These are phyloP conservation scores for Podila clonocystis DNA, from an alignment of 192 early-diverging fungal species.

Conservation along the genomic window DNA sequence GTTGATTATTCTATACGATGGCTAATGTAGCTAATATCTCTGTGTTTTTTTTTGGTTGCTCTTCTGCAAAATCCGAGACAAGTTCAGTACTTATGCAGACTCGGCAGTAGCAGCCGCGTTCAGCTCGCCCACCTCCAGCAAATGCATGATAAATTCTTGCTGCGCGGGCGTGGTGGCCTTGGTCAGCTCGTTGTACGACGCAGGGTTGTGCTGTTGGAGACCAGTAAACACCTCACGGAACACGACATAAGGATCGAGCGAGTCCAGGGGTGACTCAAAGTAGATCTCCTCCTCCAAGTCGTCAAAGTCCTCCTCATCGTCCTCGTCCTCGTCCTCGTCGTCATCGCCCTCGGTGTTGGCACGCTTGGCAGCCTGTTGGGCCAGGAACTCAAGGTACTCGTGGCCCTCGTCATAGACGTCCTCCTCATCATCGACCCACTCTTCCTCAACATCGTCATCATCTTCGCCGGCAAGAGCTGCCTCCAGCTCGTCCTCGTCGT, in stretches of 20 bases:
- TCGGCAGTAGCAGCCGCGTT: conserved; percentile 38
- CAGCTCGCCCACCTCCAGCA: conserved; percentile 56
- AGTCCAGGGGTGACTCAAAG: conserved; percentile 83
- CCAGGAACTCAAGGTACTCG: conserved; percentile 55
- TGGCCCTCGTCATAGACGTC: conserved; percentile 56
- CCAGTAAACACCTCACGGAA: conserved; percentile 75
- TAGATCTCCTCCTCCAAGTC: conserved; percentile 78
- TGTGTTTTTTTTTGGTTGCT: not conserved
- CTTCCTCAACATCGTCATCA: conserved; percentile 58
- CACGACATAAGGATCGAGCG: conserved; percentile 75
- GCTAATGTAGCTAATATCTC: not conserved
- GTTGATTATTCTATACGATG: not conserved
- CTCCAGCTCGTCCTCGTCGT: conserved; percentile 57
- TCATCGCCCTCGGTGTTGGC: conserved; percentile 53
- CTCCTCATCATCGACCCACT: conserved; percentile 66
- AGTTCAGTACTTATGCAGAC: not conserved
- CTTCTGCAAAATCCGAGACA: not conserved
- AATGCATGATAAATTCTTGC: conserved; percentile 57
- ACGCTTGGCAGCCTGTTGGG: conserved; percentile 56
- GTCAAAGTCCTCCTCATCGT: conserved; percentile 72
- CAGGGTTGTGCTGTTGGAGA: conserved; percentile 65
- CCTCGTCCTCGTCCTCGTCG: conserved; percentile 60
- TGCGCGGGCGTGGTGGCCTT: conserved; percentile 63
- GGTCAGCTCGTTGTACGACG: conserved; percentile 64
- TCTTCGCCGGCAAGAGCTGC: conserved; percentile 49